These are phyloP conservation scores for Phlebopus sp. DNA, from an alignment of 1,284 basidiomycete genomes.

Conservation along the genomic window DNA sequence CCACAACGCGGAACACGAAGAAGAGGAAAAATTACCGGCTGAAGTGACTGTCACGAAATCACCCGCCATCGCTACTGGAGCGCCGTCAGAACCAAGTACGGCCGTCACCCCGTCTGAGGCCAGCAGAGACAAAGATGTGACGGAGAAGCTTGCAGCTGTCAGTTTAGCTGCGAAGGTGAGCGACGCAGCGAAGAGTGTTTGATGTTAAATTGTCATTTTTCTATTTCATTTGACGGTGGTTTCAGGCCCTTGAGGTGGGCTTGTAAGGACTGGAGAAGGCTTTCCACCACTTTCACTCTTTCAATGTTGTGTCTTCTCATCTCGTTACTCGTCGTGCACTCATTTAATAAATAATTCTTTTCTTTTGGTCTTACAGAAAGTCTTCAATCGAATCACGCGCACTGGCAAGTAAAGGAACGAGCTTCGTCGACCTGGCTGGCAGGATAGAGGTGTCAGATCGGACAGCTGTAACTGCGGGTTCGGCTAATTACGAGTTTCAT, in stretches of 20 bases:
- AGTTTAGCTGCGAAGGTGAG: slow-evolving; percentile 33
- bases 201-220: slow-evolving; percentile 8
- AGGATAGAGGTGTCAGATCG: background rate
- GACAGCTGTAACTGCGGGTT: no score
- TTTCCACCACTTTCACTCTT: background rate
- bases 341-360: slow-evolving; percentile 24
- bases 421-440: background rate
- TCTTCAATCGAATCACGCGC: slow-evolving; percentile 24
- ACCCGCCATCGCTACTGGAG: slow-evolving; percentile 2
- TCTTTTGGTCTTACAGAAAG: slow-evolving; percentile 24
- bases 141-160: slow-evolving; percentile 27
- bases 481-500: background rate
- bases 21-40: slow-evolving; percentile 24
- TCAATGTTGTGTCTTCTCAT: slow-evolving; percentile 2
- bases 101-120: slow-evolving; percentile 6
- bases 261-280: slow-evolving; percentile 1
- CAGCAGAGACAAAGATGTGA: slow-evolving; percentile 23
- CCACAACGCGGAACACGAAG: slow-evolving; percentile 30
- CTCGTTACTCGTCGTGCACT: slow-evolving; percentile 8
- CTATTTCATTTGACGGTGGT: background rate
- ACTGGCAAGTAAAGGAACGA: slow-evolving; percentile 18
- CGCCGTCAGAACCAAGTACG: slow-evolving; percentile 4
- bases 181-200: slow-evolving; percentile 12
- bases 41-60: slow-evolving; percentile 26
- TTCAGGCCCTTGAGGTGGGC: background rate